Base-by-base conservation (phyloP, 1,139 yeast species). In the Lodderomyces parapsilosis region DNA sequence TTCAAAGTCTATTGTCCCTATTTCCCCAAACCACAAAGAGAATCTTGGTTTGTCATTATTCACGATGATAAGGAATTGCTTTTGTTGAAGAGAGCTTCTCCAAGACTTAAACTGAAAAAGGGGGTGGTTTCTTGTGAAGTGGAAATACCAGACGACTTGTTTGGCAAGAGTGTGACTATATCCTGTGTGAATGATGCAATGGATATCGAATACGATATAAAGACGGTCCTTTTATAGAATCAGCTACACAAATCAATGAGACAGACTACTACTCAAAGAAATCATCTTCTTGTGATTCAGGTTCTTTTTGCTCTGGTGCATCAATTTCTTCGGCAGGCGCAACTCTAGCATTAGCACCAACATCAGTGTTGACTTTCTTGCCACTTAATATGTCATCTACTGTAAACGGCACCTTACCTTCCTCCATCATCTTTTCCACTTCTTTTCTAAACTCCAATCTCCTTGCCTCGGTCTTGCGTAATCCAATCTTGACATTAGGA, bases 11-110 rank as follows among this genome's bases (percentile, higher is more conserved):
- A 83, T 56, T 74, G 93, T 48, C 94, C 95, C 2, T 80, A 78
- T 52, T 93, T 87, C 66, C 96, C 96, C 38, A 91, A 93, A 61
- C 73, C 84, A 1, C 99, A 94, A 63, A 84, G 91, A 55, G 99
- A 93, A 60, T 81, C 95, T 0, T 94, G 99, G 99, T 88, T 93
- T 61, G 76, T 85, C 8, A 77, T 91, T 40, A 63, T 84, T 7
- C 76, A 80, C 52, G 77, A 81, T 54, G 59, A 59, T 9, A 66
- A 66, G 28, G 88, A 83, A 55, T 59, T 87, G 35, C 63, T 76
- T 28, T 68, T 81, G 43, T 65, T 86, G 35, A 86, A 85, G 55
- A 74, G 95, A 55, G 86, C 86, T 7, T 77, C 83, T 13, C 93
- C 93, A 1, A 69, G 65, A 47, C 50, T 68, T 41, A 51, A 55